Base-by-base conservation (phyloP, 1,284 basidiomycete species). In the Fomitopsis betulina region DNA sequence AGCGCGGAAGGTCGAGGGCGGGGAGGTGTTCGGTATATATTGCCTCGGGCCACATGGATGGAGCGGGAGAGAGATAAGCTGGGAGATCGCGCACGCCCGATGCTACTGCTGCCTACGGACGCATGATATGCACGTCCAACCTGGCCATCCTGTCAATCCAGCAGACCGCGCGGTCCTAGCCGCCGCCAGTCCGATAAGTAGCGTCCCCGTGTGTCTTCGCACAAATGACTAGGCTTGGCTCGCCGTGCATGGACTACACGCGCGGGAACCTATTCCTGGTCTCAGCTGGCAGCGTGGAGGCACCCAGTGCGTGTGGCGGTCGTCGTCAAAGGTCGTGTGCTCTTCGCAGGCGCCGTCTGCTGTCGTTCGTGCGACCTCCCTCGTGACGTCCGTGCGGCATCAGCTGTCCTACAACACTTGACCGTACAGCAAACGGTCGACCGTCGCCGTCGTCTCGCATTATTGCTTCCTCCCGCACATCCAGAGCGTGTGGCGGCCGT, bases 21-120 rank as follows among this genome's bases (percentile, higher is more conserved):
- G 23, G 13, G n/a, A 27, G 7, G 25, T 5, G 25, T 8, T 4
- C 15, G 25, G 21, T 47, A 47, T 47, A 21, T 42, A 40, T 7
- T 8, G 27, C 25, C 33, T 19, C 2, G 8, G 27, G n/a, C 23
- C 38, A 23, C 39, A 39, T 38, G 39, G 52, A 39, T 27, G 52
- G 50, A 52, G 54, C 42, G 54, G 33, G 32, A 51, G 55, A 39
- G 42, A 39, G 55, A 56, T 56, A 56, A 56, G 55, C 55, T 56
- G 55, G 35, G 55, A 56, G 55, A 56, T 56, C 45, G 42, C 42
- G 30, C 27, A 45, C 15, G 27, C 40, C 54, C 54, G 54, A 55
- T 55, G 54, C 25, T 9, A 17, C 23, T 55, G 21, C 53, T 25
- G 25, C 30, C 6, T n/a, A n/a, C 32, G n/a, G 25, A 5, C 47